Evolutionary conservation across 495 filamentous ascomycete genomes (phyloP).

Genomic region (Penicillium flavigenum): DNA sequence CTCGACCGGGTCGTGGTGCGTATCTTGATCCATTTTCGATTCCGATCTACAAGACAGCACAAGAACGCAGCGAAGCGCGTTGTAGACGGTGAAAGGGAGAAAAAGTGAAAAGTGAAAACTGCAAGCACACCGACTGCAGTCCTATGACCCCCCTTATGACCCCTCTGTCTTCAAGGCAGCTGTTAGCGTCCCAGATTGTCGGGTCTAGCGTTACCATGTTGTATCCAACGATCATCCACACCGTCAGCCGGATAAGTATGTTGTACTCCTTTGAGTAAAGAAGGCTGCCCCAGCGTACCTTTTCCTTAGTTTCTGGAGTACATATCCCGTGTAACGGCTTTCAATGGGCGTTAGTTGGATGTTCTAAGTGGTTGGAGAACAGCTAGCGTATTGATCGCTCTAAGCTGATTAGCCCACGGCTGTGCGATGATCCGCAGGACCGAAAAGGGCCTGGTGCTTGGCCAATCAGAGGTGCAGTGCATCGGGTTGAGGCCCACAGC

Average conservation of each 20-base stretch:
- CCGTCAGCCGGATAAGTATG: not conserved
- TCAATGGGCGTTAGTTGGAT: conserved; percentile 1
- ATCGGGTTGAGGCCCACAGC: not conserved
- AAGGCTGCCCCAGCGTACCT: not conserved
- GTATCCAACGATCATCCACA: conserved; percentile 1
- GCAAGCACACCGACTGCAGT: conserved; percentile 25
- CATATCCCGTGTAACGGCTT: conserved; percentile 4
- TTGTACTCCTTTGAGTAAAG: not conserved
- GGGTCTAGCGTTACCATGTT: conserved; percentile 14
- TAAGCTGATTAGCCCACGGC: conserved; percentile 12
- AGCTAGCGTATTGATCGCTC: conserved; percentile 7
- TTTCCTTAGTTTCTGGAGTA: not conserved
- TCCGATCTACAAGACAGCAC: not conserved
- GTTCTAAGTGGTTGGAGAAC: not conserved
- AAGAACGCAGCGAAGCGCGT: not conserved
- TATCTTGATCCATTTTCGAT: conserved; percentile 14
- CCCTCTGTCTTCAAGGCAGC: conserved; percentile 22
- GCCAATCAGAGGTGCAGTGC: conserved; percentile 13
- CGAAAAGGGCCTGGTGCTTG: not conserved
- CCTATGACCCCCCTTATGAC: conserved; percentile 21
- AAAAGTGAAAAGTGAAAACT: conserved; percentile 16
- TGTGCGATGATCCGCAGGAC: conserved; percentile 16
- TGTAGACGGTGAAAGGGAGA: not conserved
- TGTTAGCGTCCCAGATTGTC: conserved; percentile 22
- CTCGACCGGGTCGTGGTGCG: conserved; percentile 25